Percentiles rank a stretch among this genome's conserved stretches.
Evolutionary conservation across 495 filamentous ascomycete species (phyloP).

Genomic region (Amphirosellinia nigrospora): DNA sequence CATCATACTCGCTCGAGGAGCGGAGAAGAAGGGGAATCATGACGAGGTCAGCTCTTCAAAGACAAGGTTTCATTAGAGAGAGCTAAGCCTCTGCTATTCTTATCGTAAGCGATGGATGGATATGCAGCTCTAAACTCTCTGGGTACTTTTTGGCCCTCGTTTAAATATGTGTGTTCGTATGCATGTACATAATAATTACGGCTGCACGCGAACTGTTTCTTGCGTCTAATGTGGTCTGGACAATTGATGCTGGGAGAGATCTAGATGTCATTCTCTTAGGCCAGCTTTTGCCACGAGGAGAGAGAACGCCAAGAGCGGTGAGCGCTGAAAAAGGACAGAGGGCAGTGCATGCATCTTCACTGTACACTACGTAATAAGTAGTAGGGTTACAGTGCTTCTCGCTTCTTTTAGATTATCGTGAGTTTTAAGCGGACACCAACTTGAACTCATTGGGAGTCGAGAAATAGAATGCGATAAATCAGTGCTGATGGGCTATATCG

Average conservation of each 20-base stretch:
- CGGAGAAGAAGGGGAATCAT: background rate
- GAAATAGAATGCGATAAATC: background rate
- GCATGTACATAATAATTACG: background rate
- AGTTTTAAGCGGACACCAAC: background rate
- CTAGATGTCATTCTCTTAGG: slow-evolving; percentile 6
- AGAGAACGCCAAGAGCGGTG: slow-evolving; percentile 10
- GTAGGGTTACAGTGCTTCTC: slow-evolving; percentile 17
- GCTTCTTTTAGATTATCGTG: slow-evolving; percentile 2
- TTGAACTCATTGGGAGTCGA: background rate
- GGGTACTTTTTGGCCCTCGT: slow-evolving; percentile 5
- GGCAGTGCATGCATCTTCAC: slow-evolving; percentile 12
- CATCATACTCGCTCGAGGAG: background rate
- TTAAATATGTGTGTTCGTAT: background rate
- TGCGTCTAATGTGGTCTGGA: background rate
- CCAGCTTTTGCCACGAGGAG: background rate
- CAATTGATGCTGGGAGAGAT: background rate
- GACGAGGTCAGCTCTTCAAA: background rate
- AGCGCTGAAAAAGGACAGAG: slow-evolving; percentile 18
- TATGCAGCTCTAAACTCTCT: slow-evolving; percentile 6
- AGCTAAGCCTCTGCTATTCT: slow-evolving; percentile 21
- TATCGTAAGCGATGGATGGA: slow-evolving; percentile 3
- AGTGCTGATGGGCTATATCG: slow-evolving; percentile 5
- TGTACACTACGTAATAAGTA: background rate
- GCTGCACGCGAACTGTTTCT: background rate
- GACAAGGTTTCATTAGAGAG: slow-evolving; percentile 20